Evolutionary conservation across 78 protist species (phyloP), one percentile per base, ranked within the genome.

Genomic region (Dictyostelium brefeldianum): DNA sequence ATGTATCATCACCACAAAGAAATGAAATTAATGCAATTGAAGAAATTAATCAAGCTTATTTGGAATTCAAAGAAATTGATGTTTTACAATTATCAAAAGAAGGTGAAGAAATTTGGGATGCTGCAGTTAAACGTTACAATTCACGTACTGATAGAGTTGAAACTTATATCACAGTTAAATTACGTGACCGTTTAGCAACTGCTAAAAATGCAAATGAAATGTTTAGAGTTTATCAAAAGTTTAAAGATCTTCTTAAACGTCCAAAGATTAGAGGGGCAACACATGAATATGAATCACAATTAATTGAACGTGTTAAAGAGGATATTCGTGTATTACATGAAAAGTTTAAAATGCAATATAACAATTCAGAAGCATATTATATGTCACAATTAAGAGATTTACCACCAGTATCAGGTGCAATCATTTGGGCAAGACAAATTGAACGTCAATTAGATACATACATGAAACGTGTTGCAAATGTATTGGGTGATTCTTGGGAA

Each of bases 341-440:
- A 27, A 97, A 82, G 70, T 97, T 97, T 83, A 94, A 80, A 54
- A 67, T 47, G 77, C 82, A 91, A 89, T 98, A 96, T 51, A 31
- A 82, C 9, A 4, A 71, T 46, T 91, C 99, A 4, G 94, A 89
- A 29, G 98, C 98, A 5, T n/a, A 50, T 43, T 53, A 89, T 71
- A 96, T 97, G 97, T 31, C 96, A 5, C 48, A n/a, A 17, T 59
- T 96, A 10, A 79, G 99, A 20, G 99, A 97, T 89, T 11, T 98
- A 17, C 99, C 98, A 70, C 96, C 97, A 20, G 96, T 95, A 0
- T 78, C 98, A 10, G 98, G 98, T 27, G 70, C 89, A 9, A 89
- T 97, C 50, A 85, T 97, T 50, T 98, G 99, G 99, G 97, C 96
- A 22, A 84, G 89, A 54, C 98, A 97, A 90, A 83, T 98, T 12